Evolutionary conservation across 2,329 filamentous ascomycete species (phyloP).

Genomic region (Exophiala lecanii-corni): DNA sequence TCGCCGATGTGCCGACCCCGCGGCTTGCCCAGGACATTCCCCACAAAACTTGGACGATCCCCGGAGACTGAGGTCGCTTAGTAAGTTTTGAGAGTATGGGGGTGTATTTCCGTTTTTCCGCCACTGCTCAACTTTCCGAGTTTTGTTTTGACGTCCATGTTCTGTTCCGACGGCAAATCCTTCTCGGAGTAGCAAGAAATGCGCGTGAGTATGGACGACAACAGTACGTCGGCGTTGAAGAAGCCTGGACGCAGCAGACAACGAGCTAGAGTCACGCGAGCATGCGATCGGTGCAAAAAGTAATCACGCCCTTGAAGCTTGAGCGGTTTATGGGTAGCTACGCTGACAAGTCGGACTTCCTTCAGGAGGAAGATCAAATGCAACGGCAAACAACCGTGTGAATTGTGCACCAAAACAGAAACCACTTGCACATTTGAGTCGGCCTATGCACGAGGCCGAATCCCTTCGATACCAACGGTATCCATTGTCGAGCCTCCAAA

Average conservation of each 20-base stretch:
- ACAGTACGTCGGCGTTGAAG: too few species aligned
- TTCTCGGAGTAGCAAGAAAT: too few species aligned
- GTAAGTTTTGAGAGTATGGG: too few species aligned
- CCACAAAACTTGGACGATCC: too few species aligned
- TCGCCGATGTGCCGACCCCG: too few species aligned
- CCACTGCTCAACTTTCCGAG: too few species aligned
- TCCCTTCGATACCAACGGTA: slow-evolving; percentile 20
- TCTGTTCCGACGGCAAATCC: too few species aligned
- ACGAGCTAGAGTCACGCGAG: slow-evolving; percentile 38
- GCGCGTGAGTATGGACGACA: too few species aligned
- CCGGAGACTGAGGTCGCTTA: too few species aligned
- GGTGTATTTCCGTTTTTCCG: too few species aligned
- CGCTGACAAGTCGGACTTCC: slow-evolving; percentile 25
- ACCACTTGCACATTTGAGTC: slow-evolving; percentile 19
- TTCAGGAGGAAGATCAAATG: slow-evolving; percentile 52
- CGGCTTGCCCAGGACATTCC: too few species aligned
- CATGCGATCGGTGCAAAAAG: slow-evolving; percentile 34
- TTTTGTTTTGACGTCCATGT: too few species aligned
- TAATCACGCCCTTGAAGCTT: slow-evolving; percentile 27
- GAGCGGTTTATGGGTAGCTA: not conserved
- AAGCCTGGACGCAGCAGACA: slow-evolving; percentile 23
- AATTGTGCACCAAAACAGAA: slow-evolving; percentile 19
- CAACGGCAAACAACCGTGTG: slow-evolving; percentile 51
- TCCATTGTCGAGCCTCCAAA: not conserved
- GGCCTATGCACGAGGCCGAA: slow-evolving; percentile 17